phyloP scores from a whole-genome alignment of 768 basidiomycete species.

The Leccinum barrowsii region DNA sequence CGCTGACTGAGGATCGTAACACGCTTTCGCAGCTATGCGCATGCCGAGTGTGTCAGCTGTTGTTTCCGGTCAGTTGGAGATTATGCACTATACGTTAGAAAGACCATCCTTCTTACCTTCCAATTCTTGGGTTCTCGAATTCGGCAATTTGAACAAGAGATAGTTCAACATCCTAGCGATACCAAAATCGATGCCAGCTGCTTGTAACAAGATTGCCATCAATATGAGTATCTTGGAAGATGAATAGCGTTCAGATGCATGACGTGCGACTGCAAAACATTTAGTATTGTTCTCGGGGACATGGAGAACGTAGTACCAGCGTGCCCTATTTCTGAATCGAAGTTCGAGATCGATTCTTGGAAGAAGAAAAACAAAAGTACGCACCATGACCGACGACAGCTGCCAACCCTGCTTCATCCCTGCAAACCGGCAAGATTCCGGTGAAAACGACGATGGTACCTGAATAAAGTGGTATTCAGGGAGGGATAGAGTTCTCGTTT shows the following conservation, averaged over 20 bases:
- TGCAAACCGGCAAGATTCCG: conserved; percentile 76
- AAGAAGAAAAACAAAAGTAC: not conserved
- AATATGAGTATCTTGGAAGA: conserved; percentile 39
- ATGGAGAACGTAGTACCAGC: conserved; percentile 41
- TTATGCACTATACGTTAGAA: not conserved
- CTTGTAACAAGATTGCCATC: conserved; percentile 40
- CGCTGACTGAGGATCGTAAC: conserved; percentile 78
- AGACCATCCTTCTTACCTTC: conserved; percentile 51
- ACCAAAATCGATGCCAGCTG: conserved; percentile 53
- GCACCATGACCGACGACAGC: conserved; percentile 82
- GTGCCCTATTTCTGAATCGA: conserved; percentile 70
- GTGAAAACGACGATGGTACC: conserved; percentile 86
- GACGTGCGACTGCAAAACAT: conserved; percentile 47
- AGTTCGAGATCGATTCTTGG: not conserved
- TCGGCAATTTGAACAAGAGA: conserved; percentile 68
- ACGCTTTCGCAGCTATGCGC: conserved; percentile 75
- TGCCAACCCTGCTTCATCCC: conserved; percentile 78
- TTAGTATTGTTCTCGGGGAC: not conserved
- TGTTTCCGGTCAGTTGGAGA: conserved; percentile 1
- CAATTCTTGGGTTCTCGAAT: conserved; percentile 75
- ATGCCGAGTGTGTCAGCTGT: conserved; percentile 86
- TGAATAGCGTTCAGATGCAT: conserved; percentile 50
- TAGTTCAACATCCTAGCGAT: conserved; percentile 46
- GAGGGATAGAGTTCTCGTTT: not conserved
- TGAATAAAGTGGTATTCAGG: conserved; percentile 16